These are phyloP conservation scores for Chlorella sp. DNA, from an alignment of 139 green algal genomes.

Conservation along the genomic window DNA sequence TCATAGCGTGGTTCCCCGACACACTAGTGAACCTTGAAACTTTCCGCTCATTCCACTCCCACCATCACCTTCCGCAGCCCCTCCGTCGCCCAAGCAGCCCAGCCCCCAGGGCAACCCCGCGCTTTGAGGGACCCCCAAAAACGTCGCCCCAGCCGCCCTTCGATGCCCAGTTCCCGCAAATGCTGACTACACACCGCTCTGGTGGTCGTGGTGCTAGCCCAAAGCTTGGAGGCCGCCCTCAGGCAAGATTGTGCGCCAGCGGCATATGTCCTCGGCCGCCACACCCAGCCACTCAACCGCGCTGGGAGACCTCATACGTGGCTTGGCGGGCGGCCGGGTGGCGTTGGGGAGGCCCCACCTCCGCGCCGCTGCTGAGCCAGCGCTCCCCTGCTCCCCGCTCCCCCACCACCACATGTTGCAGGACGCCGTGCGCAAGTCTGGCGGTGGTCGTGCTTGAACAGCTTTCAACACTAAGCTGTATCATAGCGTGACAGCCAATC, in stretches of 20 bases:
- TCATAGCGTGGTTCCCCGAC: too few relatives aligned
- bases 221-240: constrained; percentile 37
- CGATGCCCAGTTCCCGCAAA: background rate
- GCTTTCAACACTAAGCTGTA: background rate
- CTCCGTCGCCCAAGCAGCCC: too few relatives aligned
- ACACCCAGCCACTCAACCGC: too few relatives aligned
- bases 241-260: background rate
- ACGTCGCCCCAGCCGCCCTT: background rate
- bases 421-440: constrained; percentile 27
- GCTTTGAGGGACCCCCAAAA: background rate
- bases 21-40: too few relatives aligned
- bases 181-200: constrained; percentile 25
- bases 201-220: constrained; percentile 36
- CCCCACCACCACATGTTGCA: background rate
- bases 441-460: constrained; percentile 25
- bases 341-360: background rate
- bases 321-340: background rate
- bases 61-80: too few relatives aligned
- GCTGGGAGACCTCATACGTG: background rate
- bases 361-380: too few relatives aligned
- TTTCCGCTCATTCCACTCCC: too few relatives aligned
- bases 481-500: background rate
- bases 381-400: background rate
- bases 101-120: too few relatives aligned
- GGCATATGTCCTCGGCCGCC: background rate